These are phyloP conservation scores for Dipodascus geniculatus DNA, from an alignment of 805 yeast species.

Conservation along the genomic window DNA sequence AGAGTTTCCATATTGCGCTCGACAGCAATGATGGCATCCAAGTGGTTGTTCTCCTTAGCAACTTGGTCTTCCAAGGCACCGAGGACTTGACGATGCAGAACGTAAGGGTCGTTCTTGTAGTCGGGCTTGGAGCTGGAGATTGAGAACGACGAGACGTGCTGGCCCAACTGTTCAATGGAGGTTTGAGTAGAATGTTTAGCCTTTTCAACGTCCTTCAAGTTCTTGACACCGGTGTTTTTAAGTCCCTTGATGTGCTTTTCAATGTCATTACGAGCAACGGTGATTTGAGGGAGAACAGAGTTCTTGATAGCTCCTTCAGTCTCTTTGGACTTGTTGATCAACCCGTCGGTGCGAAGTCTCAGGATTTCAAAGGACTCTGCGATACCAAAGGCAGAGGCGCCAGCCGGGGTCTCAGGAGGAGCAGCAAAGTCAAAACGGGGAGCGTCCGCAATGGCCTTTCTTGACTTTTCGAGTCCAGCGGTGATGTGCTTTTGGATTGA, in stretches of 20 bases:
- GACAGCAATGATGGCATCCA: constrained; percentile 32
- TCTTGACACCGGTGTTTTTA: constrained; percentile 24
- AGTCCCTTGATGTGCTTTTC: constrained; percentile 34
- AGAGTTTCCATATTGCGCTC: constrained; percentile 31
- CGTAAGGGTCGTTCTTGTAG: constrained; percentile 35
- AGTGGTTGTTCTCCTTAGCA: constrained; percentile 34
- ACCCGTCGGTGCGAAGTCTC: constrained; percentile 23
- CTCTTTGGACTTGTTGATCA: constrained; percentile 27
- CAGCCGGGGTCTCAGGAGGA: constrained; percentile 2
- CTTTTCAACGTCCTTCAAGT: constrained; percentile 28
- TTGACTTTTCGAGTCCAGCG: constrained; percentile 25
- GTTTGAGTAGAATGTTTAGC: constrained; percentile 27
- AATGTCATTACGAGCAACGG: constrained; percentile 30
- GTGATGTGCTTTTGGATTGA: constrained; percentile 21
- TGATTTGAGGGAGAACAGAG: constrained; percentile 34
- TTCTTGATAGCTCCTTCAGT: constrained; percentile 29
- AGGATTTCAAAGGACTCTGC: constrained; percentile 25
- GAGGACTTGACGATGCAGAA: constrained; percentile 29
- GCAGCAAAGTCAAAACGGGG: constrained; percentile 24
- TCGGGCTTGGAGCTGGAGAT: constrained; percentile 24
- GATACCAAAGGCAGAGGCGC: constrained; percentile 17
- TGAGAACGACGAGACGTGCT: constrained; percentile 25
- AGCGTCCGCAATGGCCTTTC: constrained; percentile 23
- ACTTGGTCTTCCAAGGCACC: constrained; percentile 32
- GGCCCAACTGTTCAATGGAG: constrained; percentile 28